phyloP scores from a whole-genome alignment of 805 yeast genomes.

The Suhomyces pyralidae region DNA sequence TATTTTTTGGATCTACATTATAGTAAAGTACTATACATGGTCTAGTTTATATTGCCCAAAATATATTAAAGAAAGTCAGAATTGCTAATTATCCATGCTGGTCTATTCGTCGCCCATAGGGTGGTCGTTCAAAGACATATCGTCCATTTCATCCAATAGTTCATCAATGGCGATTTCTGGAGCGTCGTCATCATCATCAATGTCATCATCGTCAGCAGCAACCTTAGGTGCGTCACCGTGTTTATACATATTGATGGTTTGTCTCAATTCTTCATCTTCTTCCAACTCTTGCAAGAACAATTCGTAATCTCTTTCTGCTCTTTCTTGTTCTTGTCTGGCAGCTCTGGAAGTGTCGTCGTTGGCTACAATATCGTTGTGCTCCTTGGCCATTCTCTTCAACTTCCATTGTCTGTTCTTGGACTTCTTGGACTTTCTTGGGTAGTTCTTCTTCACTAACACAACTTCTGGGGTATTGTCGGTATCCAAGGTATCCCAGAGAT shows the following conservation, averaged over 20 bases:
- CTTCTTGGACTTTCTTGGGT: slow-evolving; percentile 73
- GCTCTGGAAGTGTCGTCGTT: slow-evolving; percentile 58
- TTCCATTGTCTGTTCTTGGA: slow-evolving; percentile 82
- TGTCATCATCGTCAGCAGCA: slow-evolving; percentile 40
- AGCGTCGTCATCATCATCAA: slow-evolving; percentile 69
- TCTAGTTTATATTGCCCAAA: neutral
- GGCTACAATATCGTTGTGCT: slow-evolving; percentile 85
- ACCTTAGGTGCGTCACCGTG: slow-evolving; percentile 34
- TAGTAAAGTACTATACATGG: neutral
- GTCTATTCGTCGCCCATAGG: slow-evolving; percentile 14
- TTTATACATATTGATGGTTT: slow-evolving; percentile 85
- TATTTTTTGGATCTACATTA: too few relatives aligned
- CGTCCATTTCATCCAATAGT: slow-evolving; percentile 90
- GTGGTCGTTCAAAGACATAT: slow-evolving; percentile 74
- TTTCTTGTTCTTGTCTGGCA: slow-evolving; percentile 83
- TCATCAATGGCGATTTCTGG: slow-evolving; percentile 91
- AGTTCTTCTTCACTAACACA: slow-evolving; percentile 81
- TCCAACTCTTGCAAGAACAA: slow-evolving; percentile 94
- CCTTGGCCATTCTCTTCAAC: slow-evolving; percentile 96
- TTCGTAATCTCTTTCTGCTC: slow-evolving; percentile 94
- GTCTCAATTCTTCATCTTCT: slow-evolving; percentile 93
- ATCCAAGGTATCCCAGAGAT: slow-evolving; percentile 69
- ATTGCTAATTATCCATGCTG: neutral
- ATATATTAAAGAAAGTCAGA: neutral
- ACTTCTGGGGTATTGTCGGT: slow-evolving; percentile 76